These are phyloP conservation scores for Pichia manshurica DNA, from an alignment of 805 yeast genomes.

Conservation along the genomic window DNA sequence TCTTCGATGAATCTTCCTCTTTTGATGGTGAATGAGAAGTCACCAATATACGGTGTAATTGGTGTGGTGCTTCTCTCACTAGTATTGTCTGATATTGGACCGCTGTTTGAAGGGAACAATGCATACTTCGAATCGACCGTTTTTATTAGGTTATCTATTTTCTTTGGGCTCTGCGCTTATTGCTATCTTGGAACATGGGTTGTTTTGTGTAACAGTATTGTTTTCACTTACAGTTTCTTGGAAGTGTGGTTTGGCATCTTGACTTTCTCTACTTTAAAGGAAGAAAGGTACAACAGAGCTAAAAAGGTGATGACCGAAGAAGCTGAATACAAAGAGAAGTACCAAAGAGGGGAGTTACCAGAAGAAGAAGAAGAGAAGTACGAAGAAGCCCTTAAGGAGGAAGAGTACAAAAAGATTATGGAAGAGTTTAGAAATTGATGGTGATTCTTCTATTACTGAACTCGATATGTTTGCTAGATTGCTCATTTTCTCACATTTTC, in stretches of 20 bases:
- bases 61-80: constrained; percentile 40
- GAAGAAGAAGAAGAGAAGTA: constrained; percentile 19
- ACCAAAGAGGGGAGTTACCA: constrained; percentile 25
- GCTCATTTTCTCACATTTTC: no score
- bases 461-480: no score
- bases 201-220: constrained; percentile 53
- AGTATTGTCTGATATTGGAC: constrained; percentile 52
- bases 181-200: constrained; percentile 43
- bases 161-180: constrained; percentile 45
- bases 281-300: constrained; percentile 50
- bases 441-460: no score
- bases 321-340: constrained; percentile 22
- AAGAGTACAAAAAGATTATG: constrained; percentile 30
- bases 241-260: constrained; percentile 70
- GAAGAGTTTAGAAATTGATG: constrained; percentile 22
- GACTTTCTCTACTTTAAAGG: constrained; percentile 55
- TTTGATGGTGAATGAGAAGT: constrained; percentile 27
- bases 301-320: constrained; percentile 27
- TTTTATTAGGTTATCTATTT: constrained; percentile 48
- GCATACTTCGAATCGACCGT: constrained; percentile 54
- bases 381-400: constrained; percentile 23
- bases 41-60: constrained; percentile 40
- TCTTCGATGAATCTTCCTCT: constrained; percentile 31
- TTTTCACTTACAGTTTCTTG: constrained; percentile 52
- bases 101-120: constrained; percentile 41